Base-by-base conservation (phyloP, 1,284 basidiomycete genomes). In the Papiliotrema flavescens region DNA sequence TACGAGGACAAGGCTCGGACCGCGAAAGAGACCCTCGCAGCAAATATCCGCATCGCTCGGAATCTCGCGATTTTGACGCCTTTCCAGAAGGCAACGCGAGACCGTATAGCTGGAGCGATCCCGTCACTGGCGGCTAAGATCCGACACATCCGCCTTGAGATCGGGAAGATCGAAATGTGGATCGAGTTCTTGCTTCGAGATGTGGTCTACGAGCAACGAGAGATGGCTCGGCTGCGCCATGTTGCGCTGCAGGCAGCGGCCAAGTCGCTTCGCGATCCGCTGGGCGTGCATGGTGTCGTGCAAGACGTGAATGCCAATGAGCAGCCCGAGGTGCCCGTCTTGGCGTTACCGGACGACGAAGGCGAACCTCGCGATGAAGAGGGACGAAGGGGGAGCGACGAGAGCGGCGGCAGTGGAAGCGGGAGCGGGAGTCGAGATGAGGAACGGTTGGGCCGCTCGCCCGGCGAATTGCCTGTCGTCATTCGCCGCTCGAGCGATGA, bases 11-110 rank as follows among this genome's bases (percentile, higher is more conserved):
- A 80, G 55, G 83, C 90, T 48, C 71, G 78, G 15, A 70, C 79
- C 1, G 78, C 81, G n/a, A 84, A 85, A 62, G 70, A 79, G 0
- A 82, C 84, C 55, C 82, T 96, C n/a, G 83, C 87, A 46, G 76
- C 82, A 14, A 83, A 88, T 61, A 77, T 93, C 67, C 84, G 87
- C 24, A 76, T 87, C 39, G 84, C 88, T 19, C 84, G 87, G 41
- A 94, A 93, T 66, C 80, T 96, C n/a, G 86, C 85, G 1, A 83
- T 88, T 48, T 79, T 96, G 46, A 88, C 90, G 8, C 91, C 94
- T 2, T 94, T 97, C 73, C 89, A 88, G 67, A 83, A 83, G 50
- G 79, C 85, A 5, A 93, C 91, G 2, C 84, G 90, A 44, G 88
- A 90, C 58, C 82, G 86, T 44, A 80, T 97, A 35, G 78, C 84